These are phyloP conservation scores for Thraustotheca clavata DNA, from an alignment of 352 stramenopile genomes.

Conservation along the genomic window DNA sequence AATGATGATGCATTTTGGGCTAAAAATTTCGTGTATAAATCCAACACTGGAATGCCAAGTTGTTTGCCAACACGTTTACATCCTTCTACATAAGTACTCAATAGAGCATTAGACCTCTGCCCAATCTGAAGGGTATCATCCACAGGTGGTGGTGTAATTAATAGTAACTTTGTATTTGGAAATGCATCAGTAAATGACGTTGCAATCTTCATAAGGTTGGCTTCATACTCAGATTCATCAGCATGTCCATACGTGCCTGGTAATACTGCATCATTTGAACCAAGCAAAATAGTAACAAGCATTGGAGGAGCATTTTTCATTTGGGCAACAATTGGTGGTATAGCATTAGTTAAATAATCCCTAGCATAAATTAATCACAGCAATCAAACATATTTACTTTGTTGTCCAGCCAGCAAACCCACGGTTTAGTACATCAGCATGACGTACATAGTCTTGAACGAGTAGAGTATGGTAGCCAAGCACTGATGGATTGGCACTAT, in stretches of 20 bases:
- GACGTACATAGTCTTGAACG: neutral
- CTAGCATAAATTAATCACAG: neutral
- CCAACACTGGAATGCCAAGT: neutral
- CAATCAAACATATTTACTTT: neutral
- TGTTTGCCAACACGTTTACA: neutral
- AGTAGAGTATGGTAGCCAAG: neutral
- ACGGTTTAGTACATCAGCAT: slow-evolving; percentile 12
- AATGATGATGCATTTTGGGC: neutral
- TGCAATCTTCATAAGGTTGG: neutral
- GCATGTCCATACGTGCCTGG: neutral
- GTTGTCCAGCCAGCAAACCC: slow-evolving; percentile 12
- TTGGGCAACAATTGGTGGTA: neutral
- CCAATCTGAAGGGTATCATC: neutral
- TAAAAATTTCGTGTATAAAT: neutral
- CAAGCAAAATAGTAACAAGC: neutral
- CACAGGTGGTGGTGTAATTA: slow-evolving; percentile 6
- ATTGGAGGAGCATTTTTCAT: neutral
- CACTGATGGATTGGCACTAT: neutral
- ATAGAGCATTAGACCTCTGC: neutral
- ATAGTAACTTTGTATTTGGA: neutral
- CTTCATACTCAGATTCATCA: neutral
- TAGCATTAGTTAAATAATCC: neutral
- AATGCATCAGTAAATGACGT: neutral
- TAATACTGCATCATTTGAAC: neutral
- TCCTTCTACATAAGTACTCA: neutral